A percentile compares a stretch with the other conserved stretches of the same genome.
These are phyloP conservation scores for Akanthomyces muscarius DNA, from an alignment of 2,329 filamentous ascomycete species.

Conservation along the genomic window DNA sequence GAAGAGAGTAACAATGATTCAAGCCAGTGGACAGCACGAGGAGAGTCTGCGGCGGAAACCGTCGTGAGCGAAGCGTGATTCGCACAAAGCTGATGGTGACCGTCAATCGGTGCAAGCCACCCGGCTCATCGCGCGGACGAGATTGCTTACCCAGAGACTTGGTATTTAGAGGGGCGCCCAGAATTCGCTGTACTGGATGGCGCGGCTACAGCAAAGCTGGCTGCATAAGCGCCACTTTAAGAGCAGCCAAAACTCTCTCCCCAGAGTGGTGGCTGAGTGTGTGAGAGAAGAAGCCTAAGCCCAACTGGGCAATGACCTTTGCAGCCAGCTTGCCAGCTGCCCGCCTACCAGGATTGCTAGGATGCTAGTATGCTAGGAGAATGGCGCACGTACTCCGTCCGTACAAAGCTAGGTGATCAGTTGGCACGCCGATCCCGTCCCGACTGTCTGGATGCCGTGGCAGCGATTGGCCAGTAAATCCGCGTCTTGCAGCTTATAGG, in stretches of 20 bases:
- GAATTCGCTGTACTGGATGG: neutral
- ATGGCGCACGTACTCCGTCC: neutral
- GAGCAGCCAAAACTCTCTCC: conserved; percentile 6
- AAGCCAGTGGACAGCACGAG: neutral
- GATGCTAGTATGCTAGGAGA: neutral
- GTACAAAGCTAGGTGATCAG: neutral
- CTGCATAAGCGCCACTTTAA: conserved; percentile 14
- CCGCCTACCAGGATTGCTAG: no score
- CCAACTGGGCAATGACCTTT: conserved; percentile 9
- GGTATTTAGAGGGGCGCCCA: neutral
- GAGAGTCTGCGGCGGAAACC: neutral
- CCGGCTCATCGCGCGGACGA: neutral
- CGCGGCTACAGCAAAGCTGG: conserved; percentile 6
- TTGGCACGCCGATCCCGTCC: conserved; percentile 12
- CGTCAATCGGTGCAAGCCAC: conserved; percentile 11
- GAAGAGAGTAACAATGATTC: neutral
- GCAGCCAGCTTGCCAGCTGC: neutral
- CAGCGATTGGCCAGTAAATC: neutral
- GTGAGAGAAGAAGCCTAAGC: conserved; percentile 22
- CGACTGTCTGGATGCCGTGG: conserved; percentile 8
- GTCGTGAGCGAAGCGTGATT: neutral
- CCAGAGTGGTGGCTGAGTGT: conserved; percentile 14
- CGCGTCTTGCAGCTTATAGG: neutral
- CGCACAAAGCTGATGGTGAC: neutral
- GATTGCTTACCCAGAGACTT: neutral